Percentiles rank a stretch among this genome's conserved stretches.
Conservation (phyloP, 805 yeast species). For the Yarrowia sp. region DNA sequence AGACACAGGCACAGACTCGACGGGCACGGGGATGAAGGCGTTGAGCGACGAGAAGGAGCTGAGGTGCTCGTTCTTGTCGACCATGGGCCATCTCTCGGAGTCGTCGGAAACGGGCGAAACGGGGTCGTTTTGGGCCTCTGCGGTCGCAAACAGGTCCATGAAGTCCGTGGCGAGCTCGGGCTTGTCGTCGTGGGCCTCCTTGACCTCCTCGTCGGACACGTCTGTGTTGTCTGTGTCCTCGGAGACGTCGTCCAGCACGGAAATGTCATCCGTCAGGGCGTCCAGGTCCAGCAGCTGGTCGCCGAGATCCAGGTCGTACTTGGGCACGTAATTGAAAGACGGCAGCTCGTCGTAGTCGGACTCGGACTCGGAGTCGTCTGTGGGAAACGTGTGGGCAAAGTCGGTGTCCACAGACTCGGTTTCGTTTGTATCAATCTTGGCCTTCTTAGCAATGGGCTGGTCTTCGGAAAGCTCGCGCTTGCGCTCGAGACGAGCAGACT, state of each 20-base stretch:
- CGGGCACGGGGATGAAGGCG: constrained; percentile 12
- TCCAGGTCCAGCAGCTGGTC: constrained; percentile 4
- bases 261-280: not conserved
- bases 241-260: not conserved
- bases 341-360: constrained; percentile 24
- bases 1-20: constrained; percentile 9
- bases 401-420: not conserved
- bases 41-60: constrained; percentile 14
- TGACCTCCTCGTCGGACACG: not conserved
- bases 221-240: not conserved
- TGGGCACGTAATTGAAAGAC: constrained; percentile 22
- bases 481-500: constrained; percentile 19
- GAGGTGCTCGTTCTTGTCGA: constrained; percentile 15
- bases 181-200: not conserved
- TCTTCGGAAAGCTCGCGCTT: not conserved
- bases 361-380: not conserved
- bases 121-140: not conserved
- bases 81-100: constrained; percentile 23
- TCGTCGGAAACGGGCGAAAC: not conserved
- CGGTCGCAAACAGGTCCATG: not conserved
- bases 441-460: not conserved
- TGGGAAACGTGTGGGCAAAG: not conserved
- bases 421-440: not conserved
- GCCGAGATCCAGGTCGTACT: constrained; percentile 20
- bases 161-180: not conserved